phyloP scores from a whole-genome alignment of 208 protist genomes.

The Trypanosoma cruzi region DNA sequence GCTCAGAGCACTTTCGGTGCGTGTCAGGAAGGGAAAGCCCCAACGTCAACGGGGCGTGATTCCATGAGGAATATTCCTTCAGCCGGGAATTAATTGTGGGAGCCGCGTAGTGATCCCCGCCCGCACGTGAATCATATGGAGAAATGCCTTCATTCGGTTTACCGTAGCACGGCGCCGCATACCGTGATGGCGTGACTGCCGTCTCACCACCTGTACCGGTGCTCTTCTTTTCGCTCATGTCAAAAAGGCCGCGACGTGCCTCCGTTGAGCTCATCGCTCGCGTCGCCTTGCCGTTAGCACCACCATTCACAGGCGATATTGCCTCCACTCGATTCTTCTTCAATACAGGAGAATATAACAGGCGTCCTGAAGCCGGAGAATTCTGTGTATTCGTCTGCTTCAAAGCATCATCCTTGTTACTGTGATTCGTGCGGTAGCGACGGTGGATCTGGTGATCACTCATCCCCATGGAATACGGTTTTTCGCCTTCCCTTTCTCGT shows the following conservation, averaged over 20 bases:
- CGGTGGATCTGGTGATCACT: background rate
- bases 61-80: background rate
- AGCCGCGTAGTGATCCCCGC: background rate
- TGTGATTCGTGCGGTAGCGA: background rate
- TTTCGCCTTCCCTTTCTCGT: background rate
- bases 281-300: too few species aligned
- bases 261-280: too few species aligned
- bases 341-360: background rate
- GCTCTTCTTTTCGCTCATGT: background rate
- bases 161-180: background rate
- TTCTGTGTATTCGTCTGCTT: background rate
- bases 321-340: background rate
- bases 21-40: background rate
- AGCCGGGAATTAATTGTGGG: background rate
- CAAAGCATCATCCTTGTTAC: background rate
- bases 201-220: background rate
- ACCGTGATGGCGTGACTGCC: background rate
- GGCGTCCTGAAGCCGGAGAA: background rate
- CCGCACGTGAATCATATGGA: background rate
- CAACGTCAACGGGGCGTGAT: background rate
- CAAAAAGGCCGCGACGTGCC: too few species aligned
- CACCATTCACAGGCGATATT: background rate
- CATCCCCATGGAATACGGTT: background rate
- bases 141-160: background rate
- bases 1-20: background rate